phyloP scores from a whole-genome alignment of 1,284 basidiomycete species.

The Bondarzewia mesenterica region DNA sequence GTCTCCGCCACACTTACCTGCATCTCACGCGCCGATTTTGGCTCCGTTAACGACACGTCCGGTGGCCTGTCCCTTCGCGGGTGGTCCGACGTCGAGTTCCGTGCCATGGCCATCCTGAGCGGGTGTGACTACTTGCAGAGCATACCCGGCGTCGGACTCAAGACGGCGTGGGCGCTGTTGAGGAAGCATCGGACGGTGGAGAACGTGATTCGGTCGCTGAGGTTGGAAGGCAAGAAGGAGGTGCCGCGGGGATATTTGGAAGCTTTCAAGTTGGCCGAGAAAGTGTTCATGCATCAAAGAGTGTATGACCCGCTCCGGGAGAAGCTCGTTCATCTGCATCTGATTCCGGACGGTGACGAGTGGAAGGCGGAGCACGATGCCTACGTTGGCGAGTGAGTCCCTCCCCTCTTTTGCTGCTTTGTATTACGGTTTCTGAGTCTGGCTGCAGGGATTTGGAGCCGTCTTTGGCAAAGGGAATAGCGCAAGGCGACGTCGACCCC shows the following conservation, averaged over 20 bases:
- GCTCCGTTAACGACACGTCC: slow-evolving; percentile 36
- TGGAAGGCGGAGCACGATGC: slow-evolving; percentile 58
- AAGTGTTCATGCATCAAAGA: slow-evolving; percentile 90
- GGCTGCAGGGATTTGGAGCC: slow-evolving; percentile 53
- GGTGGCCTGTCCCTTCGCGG: slow-evolving; percentile 74
- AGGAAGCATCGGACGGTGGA: slow-evolving; percentile 83
- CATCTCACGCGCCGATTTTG: slow-evolving; percentile 76
- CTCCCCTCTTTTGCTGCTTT: neutral
- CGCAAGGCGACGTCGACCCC: slow-evolving; percentile 74
- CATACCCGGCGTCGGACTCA: slow-evolving; percentile 89
- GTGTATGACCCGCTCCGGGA: slow-evolving; percentile 77
- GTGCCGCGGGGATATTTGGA: slow-evolving; percentile 75
- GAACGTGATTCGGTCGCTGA: slow-evolving; percentile 75
- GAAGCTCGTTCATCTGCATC: slow-evolving; percentile 63
- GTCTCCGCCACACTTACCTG: slow-evolving; percentile 69
- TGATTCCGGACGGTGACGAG: slow-evolving; percentile 40
- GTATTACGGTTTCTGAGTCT: too few relatives aligned
- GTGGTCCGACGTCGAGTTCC: slow-evolving; percentile 88
- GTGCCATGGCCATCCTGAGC: slow-evolving; percentile 93
- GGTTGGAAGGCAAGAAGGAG: slow-evolving; percentile 78
- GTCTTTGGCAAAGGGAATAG: slow-evolving; percentile 55
- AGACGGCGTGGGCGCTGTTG: slow-evolving; percentile 85
- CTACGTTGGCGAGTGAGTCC: slow-evolving; percentile 70
- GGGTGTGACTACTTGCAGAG: slow-evolving; percentile 97
- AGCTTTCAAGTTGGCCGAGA: slow-evolving; percentile 76